These are phyloP conservation scores for Bipolaris sorokiniana DNA, from an alignment of 2,329 filamentous ascomycete species.

Conservation along the genomic window DNA sequence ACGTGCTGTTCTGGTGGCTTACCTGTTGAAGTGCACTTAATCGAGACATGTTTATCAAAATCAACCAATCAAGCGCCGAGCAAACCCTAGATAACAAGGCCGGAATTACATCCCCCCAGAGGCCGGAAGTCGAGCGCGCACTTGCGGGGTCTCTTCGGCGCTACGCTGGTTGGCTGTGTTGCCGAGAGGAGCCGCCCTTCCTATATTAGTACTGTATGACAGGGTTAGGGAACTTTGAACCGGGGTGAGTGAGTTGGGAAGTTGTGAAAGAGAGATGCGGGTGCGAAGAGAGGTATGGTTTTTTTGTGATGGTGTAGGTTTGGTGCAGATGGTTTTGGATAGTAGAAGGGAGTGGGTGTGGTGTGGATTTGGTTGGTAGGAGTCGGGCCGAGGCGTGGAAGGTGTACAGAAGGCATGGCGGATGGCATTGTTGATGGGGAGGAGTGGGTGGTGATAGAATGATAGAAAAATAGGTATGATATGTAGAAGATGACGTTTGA, in stretches of 20 bases:
- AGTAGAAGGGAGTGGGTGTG: too few species aligned
- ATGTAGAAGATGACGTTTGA: neutral
- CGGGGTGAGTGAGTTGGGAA: too few species aligned
- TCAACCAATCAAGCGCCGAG: neutral
- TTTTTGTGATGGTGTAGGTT: too few species aligned
- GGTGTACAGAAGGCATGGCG: neutral
- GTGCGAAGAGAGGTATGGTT: too few species aligned
- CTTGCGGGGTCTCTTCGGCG: neutral
- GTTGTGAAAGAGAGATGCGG: too few species aligned
- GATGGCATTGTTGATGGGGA: neutral
- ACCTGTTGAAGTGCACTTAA: neutral
- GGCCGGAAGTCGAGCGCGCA: conserved; percentile 7
- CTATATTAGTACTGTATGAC: neutral
- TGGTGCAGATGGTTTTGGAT: too few species aligned
- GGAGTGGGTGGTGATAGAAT: neutral
- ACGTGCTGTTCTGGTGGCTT: neutral
- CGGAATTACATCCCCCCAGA: conserved; percentile 4
- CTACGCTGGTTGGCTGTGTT: conserved; percentile 18
- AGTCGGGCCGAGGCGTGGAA: too few species aligned
- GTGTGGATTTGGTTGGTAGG: too few species aligned
- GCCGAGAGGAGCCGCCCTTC: conserved; percentile 2
- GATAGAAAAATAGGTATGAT: too few species aligned
- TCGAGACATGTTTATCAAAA: neutral
- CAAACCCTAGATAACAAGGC: conserved; percentile 2
- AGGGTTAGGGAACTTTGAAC: too few species aligned